Evolutionary conservation across 352 stramenopile genomes (phyloP), one percentile per base, ranked within the genome.

Genomic region (Phytophthora tubulina): DNA sequence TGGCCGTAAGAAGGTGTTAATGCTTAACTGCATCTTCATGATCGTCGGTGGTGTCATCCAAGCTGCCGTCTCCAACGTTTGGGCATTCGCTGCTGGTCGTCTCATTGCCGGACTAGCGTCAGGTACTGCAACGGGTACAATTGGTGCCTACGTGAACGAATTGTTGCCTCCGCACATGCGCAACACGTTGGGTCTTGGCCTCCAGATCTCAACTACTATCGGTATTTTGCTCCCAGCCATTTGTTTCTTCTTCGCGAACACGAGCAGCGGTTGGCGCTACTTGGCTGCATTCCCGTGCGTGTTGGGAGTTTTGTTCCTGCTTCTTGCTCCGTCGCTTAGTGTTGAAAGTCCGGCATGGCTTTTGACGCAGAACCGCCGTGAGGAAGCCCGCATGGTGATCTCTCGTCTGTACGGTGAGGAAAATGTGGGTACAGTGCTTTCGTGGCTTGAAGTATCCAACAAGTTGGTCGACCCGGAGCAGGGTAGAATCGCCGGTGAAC

Each of bases 231-330:
- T 27, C 21, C 21, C 21, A 27, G 21, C 21, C 21, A 27, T 27
- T 27, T 27, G 21, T 27, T 27, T 27, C 21, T 27, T 27, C 35
- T 44, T 66, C 59, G 59, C 46, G 7, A 39, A 41, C n/a, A 53
- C 35, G 7, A 60, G 48, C 15, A 60, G 51, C 30, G 60, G 44
- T 17, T 80, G 73, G 73, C 69, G 64, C 17, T 75, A 73, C 56
- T 33, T 80, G 14, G 73, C 73, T n/a, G 69, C 64, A 27, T 80
- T 78, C 51, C 73, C 70, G 11, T 70, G 67, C 46, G 42, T 73
- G 2, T 42, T 80, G 69, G 52, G 10, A 44, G n/a, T 27, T 1
- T 64, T 72, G 21, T 73, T 75, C 50, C 56, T 79, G 10, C 42
- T 66, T 51, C 27, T 73, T 9, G 36, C 70, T 13, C 57, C 53